Evolutionary conservation across 306 rosid genomes (phyloP).

Genomic region (Corylus americana): DNA sequence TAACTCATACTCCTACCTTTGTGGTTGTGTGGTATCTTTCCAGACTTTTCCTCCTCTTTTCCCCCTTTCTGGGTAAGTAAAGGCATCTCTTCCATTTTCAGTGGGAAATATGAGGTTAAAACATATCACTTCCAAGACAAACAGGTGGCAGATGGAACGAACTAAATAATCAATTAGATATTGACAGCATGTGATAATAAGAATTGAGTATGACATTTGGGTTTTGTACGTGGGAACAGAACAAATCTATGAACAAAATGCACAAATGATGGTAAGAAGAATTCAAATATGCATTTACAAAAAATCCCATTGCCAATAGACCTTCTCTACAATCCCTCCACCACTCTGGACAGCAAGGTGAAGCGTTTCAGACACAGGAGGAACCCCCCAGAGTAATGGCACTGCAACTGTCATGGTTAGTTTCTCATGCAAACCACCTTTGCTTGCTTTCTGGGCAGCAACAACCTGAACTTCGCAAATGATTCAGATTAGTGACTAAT

Average conservation of each 20-base stretch:
- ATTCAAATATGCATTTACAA: conserved; percentile 47
- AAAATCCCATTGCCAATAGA: conserved; percentile 96
- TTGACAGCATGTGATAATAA: background rate
- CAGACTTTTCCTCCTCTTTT: background rate
- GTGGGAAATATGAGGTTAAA: background rate
- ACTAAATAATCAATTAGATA: conserved; percentile 14
- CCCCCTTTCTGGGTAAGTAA: background rate
- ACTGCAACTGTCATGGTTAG: conserved; percentile 97
- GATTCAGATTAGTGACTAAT: background rate
- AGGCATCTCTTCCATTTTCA: background rate
- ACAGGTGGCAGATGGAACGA: background rate
- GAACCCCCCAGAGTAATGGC: conserved; percentile 97
- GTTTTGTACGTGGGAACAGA: conserved; percentile 37
- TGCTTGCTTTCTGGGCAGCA: conserved; percentile 81
- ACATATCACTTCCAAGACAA: background rate
- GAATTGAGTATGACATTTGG: background rate
- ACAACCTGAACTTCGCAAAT: conserved; percentile 55
- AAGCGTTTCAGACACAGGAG: conserved; percentile 94
- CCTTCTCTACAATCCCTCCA: conserved; percentile 96
- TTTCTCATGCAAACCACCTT: conserved; percentile 88
- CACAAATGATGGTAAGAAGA: conserved; percentile 70
- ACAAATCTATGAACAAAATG: conserved; percentile 63
- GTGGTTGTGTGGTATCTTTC: background rate
- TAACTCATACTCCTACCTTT: background rate
- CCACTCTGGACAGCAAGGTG: conserved; percentile 98